Evolutionary conservation across 345 rosid species (phyloP).

Genomic region (Citrus inodora): DNA sequence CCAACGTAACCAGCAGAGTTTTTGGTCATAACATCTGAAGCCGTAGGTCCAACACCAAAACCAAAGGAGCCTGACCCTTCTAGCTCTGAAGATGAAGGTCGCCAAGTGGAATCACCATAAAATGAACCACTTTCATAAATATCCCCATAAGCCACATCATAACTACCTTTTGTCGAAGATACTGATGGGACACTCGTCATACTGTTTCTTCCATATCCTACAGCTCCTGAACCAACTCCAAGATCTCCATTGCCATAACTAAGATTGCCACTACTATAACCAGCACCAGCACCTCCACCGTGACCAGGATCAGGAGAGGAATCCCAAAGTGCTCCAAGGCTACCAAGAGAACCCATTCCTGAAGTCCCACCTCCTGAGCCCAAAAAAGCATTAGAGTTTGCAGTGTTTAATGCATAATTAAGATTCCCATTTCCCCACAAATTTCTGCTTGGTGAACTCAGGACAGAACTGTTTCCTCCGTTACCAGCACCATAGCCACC

Average conservation of each 20-base stretch:
- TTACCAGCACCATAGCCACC: conserved; percentile 39
- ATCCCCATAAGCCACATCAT: conserved; percentile 34
- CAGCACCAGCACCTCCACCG: conserved; percentile 32
- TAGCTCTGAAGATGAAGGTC: conserved; percentile 36
- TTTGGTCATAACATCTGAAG: conserved; percentile 44
- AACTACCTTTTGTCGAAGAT: conserved; percentile 36
- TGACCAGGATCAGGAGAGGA: conserved; percentile 33
- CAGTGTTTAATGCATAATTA: conserved; percentile 42
- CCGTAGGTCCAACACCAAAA: conserved; percentile 46
- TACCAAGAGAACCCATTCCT: conserved; percentile 49
- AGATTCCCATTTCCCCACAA: conserved; percentile 63
- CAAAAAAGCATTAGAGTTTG: conserved; percentile 33
- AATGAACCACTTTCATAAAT: conserved; percentile 32
- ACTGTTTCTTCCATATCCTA: conserved; percentile 47
- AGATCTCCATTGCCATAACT: conserved; percentile 35
- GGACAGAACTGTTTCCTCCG: conserved; percentile 38
- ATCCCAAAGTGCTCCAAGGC: conserved; percentile 63
- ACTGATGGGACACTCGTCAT: conserved; percentile 20
- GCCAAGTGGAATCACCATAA: conserved; percentile 50
- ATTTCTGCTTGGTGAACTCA: conserved; percentile 47
- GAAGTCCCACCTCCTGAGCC: conserved; percentile 48
- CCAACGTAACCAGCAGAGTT: conserved; percentile 52
- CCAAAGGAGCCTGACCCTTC: conserved; percentile 44
- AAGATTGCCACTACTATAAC: conserved; percentile 27
- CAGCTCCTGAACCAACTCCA: conserved; percentile 32